phyloP scores from a whole-genome alignment of 371 early-diverging fungal genomes.

The Mortierella sp. region DNA sequence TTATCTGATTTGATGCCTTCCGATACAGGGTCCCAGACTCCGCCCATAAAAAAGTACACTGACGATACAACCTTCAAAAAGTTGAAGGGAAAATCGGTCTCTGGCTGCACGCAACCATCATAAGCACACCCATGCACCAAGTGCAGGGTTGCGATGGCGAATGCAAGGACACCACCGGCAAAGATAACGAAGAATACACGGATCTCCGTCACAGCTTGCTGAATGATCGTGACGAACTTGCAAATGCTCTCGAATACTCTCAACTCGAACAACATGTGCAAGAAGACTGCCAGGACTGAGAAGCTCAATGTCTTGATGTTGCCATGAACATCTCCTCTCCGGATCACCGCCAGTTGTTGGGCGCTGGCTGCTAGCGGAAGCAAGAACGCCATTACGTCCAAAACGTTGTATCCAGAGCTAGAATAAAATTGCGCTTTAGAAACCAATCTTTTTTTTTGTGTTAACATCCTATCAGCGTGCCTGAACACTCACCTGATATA shows the following conservation, averaged over 20 bases:
- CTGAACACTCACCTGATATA: constrained; percentile 9
- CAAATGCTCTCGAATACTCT: constrained; percentile 18
- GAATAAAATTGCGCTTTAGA: too few species aligned
- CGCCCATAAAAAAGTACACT: constrained; percentile 20
- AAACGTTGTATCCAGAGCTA: constrained; percentile 24
- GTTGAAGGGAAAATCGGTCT: neutral
- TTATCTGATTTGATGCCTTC: neutral
- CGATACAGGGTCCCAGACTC: constrained; percentile 5
- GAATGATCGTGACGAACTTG: constrained; percentile 24
- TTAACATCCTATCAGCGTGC: too few species aligned
- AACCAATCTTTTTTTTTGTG: too few species aligned
- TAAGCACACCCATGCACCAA: constrained; percentile 5
- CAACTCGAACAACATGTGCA: constrained; percentile 27
- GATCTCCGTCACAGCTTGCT: constrained; percentile 16
- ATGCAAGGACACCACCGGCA: constrained; percentile 12
- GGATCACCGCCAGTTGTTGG: constrained; percentile 7
- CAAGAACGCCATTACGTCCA: constrained; percentile 1
- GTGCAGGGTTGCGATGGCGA: constrained; percentile 20
- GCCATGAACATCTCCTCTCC: neutral
- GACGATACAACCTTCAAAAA: constrained; percentile 4
- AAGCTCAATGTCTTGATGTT: constrained; percentile 14
- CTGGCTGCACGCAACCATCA: neutral
- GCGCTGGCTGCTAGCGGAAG: constrained; percentile 7
- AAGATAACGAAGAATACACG: constrained; percentile 24
- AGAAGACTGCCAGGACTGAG: constrained; percentile 16